Base-by-base conservation (phyloP, 805 yeast species). In the Kluyveromyces dobzhanskii region DNA sequence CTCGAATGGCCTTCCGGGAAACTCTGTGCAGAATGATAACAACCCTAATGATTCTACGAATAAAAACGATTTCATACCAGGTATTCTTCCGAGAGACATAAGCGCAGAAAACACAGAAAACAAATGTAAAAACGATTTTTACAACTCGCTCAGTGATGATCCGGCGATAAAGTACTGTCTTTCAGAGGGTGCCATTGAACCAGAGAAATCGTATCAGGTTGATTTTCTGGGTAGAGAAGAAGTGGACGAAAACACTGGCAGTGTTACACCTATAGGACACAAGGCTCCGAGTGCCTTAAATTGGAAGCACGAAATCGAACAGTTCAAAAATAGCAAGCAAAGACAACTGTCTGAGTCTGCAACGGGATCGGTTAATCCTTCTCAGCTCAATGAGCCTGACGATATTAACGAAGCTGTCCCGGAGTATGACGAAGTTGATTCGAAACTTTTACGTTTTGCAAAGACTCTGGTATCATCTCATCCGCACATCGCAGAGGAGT, bases 401-500 rank as follows among this genome's bases (percentile, higher is more conserved):
- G 9, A 12, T n/a, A 13, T 17, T 8, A 34, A 17, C 10, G 39
- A 25, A 14, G 23, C 11, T 11, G 17, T n/a, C 6, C 18, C 23
- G 17, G 12, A 36, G 12, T 12, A 18, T 17, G 18, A 16, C 11
- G 35, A 27, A 19, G 37, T 18, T 7, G 32, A 36, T 12, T 17
- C 37, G 5, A 34, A 26, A 17, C 37, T 34, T n/a, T 14, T 55
- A 31, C 43, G 51, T 27, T 58, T 56, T 39, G 56, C 63, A 3
- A 50, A 55, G 36, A 52, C 55, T 14, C 56, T 52, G 37, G 51
- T 58, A 4, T 57, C 63, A 6, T 53, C 62, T 2, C 62, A 60
- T 35, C 61, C 60, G 21, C 56, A 53, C 25, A 51, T 59, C 26
- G 62, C 63, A 2, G 46, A 57, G 33, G 62, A 56, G 35, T 57